A percentile compares a stretch with the other conserved stretches of the same genome.
Evolutionary conservation across 208 protist genomes (phyloP).

Genomic region (Novymonas esmeraldas): DNA sequence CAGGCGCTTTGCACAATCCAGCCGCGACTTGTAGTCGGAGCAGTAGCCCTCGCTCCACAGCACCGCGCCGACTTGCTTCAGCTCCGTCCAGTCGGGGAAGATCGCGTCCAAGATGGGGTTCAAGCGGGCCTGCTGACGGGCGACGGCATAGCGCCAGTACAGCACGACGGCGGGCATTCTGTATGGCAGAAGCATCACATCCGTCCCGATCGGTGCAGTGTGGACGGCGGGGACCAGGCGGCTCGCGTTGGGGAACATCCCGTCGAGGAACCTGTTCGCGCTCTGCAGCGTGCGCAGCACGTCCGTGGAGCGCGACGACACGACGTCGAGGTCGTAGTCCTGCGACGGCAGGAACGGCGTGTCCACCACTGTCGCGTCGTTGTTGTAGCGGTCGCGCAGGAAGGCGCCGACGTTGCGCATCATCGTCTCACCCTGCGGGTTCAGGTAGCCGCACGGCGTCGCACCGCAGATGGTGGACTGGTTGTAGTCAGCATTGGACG

Average conservation of each 20-base stretch:
- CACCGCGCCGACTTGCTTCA: conserved; percentile 29
- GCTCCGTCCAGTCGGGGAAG: conserved; percentile 26
- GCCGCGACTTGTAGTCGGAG: conserved; percentile 25
- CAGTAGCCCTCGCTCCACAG: conserved; percentile 39
- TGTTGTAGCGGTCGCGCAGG: conserved; percentile 41
- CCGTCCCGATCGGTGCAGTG: conserved; percentile 18
- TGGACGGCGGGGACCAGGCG: conserved; percentile 49
- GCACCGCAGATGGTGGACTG: conserved; percentile 31
- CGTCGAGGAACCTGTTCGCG: conserved; percentile 32
- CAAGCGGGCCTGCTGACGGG: conserved; percentile 4
- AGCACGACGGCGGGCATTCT: conserved; percentile 22
- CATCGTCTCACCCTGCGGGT: conserved; percentile 33
- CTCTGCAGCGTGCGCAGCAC: conserved; percentile 57
- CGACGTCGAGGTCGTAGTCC: conserved; percentile 42
- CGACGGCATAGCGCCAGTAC: conserved; percentile 10
- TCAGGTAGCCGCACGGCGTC: conserved; percentile 51
- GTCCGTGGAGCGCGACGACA: conserved; percentile 54
- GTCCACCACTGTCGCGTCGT: conserved; percentile 23
- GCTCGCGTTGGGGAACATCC: conserved; percentile 33
- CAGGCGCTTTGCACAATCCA: conserved; percentile 28
- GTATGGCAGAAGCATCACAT: conserved; percentile 29
- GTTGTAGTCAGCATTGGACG: conserved; percentile 24
- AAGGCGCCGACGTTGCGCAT: conserved; percentile 43
- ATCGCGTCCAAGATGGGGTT: conserved; percentile 24
- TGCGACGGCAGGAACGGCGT: conserved; percentile 25